phyloP scores from a whole-genome alignment of 2,329 filamentous ascomycete species.

The Cadophora gregata region DNA sequence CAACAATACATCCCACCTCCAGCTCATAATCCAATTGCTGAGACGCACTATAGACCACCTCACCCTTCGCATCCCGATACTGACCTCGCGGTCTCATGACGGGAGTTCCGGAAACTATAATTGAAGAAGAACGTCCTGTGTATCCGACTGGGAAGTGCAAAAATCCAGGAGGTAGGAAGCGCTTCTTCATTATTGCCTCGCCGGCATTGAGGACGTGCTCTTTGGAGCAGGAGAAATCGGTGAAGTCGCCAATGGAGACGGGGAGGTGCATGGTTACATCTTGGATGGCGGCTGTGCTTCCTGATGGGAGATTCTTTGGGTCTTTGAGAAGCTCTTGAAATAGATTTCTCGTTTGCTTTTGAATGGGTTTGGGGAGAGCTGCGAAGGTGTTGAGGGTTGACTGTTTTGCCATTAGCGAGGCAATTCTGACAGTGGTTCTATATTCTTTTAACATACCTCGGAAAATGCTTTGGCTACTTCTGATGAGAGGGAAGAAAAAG shows the following conservation, averaged over 20 bases:
- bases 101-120: slow-evolving; percentile 55
- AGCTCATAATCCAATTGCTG: slow-evolving; percentile 47
- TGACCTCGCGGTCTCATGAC: slow-evolving; percentile 56
- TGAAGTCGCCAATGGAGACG: slow-evolving; percentile 60
- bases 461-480: slow-evolving; percentile 31
- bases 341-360: slow-evolving; percentile 48
- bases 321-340: slow-evolving; percentile 48
- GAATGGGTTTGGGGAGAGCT: slow-evolving; percentile 48
- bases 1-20: slow-evolving; percentile 34
- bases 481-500: slow-evolving; percentile 10
- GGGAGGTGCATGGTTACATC: slow-evolving; percentile 59
- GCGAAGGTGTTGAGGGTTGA: slow-evolving; percentile 56
- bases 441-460: not conserved
- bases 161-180: slow-evolving; percentile 52
- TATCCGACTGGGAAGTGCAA: slow-evolving; percentile 59
- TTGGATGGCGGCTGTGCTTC: slow-evolving; percentile 44
- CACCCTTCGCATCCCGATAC: slow-evolving; percentile 40
- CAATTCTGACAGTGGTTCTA: not conserved
- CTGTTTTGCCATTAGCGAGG: slow-evolving; percentile 34
- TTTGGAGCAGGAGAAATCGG: slow-evolving; percentile 60
- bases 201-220: slow-evolving; percentile 59
- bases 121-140: slow-evolving; percentile 58
- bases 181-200: slow-evolving; percentile 48
- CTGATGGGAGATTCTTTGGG: slow-evolving; percentile 36
- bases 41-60: slow-evolving; percentile 31